Evolutionary conservation across 805 yeast genomes (phyloP).

Genomic region (Myxozyma melibiosi): DNA sequence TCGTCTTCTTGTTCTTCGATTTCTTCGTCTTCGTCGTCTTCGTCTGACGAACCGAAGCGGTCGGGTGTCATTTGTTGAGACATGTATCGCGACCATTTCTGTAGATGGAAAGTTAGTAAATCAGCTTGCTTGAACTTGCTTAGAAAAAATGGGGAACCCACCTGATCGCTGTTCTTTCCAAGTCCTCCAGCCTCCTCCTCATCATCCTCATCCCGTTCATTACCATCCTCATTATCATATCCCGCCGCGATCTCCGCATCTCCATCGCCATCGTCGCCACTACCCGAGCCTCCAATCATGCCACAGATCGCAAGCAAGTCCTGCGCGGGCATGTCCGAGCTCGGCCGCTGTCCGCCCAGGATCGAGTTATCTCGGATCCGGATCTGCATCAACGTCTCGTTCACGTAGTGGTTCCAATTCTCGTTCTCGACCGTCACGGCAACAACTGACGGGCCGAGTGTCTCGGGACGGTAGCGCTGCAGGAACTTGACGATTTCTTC

Average conservation of each 20-base stretch:
- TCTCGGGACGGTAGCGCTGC: conserved; percentile 60
- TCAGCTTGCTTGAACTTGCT: neutral
- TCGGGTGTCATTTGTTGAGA: conserved; percentile 68
- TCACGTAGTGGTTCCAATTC: conserved; percentile 81
- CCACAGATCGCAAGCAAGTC: conserved; percentile 34
- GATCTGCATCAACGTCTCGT: conserved; percentile 79
- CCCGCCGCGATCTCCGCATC: conserved; percentile 37
- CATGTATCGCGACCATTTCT: conserved; percentile 60
- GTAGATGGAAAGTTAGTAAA: neutral
- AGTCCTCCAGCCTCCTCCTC: conserved; percentile 40
- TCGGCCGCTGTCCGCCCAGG: conserved; percentile 73
- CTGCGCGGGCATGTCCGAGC: conserved; percentile 22
- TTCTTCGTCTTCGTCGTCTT: conserved; percentile 60
- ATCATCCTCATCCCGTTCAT: conserved; percentile 38
- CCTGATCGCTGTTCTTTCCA: conserved; percentile 34
- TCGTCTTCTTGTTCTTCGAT: conserved; percentile 21
- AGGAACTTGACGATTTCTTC: conserved; percentile 93
- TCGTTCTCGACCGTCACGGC: conserved; percentile 51
- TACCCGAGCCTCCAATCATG: conserved; percentile 34
- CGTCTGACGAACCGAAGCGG: conserved; percentile 56
- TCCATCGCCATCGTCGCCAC: conserved; percentile 34
- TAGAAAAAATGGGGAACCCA: neutral
- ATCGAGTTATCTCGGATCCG: conserved; percentile 93
- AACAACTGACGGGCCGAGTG: conserved; percentile 57
- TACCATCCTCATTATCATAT: conserved; percentile 30